Conservation (phyloP, 495 filamentous ascomycete species). For the Aspergillus funiculosus region DNA sequence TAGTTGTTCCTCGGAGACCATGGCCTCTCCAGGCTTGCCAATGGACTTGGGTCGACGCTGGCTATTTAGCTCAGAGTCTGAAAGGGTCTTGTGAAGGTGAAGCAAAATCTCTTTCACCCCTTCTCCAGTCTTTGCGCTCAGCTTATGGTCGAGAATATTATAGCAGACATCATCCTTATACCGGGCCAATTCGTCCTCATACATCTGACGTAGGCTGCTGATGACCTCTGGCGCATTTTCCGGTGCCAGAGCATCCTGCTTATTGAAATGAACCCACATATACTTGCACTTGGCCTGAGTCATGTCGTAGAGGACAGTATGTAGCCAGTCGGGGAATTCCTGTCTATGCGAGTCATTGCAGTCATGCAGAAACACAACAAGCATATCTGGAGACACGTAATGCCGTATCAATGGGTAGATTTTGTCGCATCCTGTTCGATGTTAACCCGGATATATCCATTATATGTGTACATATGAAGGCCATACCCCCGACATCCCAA, state of each 20-base stretch:
- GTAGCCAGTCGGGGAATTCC: neutral
- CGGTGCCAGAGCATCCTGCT: neutral
- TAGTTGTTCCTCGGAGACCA: neutral
- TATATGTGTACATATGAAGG: neutral
- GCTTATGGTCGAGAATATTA: slow-evolving; percentile 1
- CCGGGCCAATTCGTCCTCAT: neutral
- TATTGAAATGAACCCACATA: slow-evolving; percentile 1
- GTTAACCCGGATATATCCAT: neutral
- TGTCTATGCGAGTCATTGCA: neutral
- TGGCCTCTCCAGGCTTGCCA: neutral
- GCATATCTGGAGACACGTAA: neutral
- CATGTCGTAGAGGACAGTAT: neutral
- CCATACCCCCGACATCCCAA: slow-evolving; percentile 5
- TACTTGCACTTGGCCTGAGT: neutral
- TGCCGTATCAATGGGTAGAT: neutral
- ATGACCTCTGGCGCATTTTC: neutral
- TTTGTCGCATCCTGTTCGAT: neutral
- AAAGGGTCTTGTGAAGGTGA: slow-evolving; percentile 1
- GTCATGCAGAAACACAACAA: slow-evolving; percentile 3
- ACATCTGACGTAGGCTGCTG: neutral
- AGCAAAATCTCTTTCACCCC: neutral
- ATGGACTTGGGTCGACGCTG: neutral
- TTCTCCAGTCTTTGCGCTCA: slow-evolving; percentile 3
- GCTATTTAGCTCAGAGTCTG: neutral
- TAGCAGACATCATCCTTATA: neutral